Evolutionary conservation across 2,329 filamentous ascomycete genomes (phyloP), one percentile per base, ranked within the genome.

Genomic region (Phaeoacremonium minimum): DNA sequence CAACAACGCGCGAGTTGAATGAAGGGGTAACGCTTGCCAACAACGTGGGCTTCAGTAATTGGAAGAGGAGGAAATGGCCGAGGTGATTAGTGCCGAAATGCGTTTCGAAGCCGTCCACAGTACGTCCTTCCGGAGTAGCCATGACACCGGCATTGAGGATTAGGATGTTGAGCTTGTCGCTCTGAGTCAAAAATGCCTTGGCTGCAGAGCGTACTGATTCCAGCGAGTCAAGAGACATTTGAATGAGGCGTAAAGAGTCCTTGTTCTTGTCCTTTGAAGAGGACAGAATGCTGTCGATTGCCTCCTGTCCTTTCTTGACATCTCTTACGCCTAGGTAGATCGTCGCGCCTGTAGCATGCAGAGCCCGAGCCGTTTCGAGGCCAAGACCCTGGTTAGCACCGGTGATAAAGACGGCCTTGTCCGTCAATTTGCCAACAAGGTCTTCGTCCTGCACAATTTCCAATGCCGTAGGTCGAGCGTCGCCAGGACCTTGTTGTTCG

Each of bases 1-100:
- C 44, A 28, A 73, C 51, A 6, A 71, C 60, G 4, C 68, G 56
- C 4, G 58, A 64, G 9, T 52, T 42, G 33, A 60, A 65, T 0
- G 44, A 41, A 0, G 59, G 49, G 0, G 58, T 62, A 8, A 53
- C 44, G 4, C 57, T 56, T 2, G 53, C 44, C 6, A 69, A 52
- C 5, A 71, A 46, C 1, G 56, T 43, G 4, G 56, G 47, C 31
- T 63, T 63, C 26, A 72, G 53, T n/a, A 33, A 19, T 7, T 19
- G 8, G 8, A 33, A 33, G 8, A 33, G 18, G 16, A 33, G 16
- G 8, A 33, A 33, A n/a, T 33, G 31, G 4, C 16, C 31, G 9
- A 33, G 18, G 4, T 33, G 31, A n/a, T 33, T 19, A 4, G 18
- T 33, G 4, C 31, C 31, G 18, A 33, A 33, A 9, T 33, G 31